Conservation (phyloP, 371 early-diverging fungal genomes). For the Basidiobolus meristosporus region DNA sequence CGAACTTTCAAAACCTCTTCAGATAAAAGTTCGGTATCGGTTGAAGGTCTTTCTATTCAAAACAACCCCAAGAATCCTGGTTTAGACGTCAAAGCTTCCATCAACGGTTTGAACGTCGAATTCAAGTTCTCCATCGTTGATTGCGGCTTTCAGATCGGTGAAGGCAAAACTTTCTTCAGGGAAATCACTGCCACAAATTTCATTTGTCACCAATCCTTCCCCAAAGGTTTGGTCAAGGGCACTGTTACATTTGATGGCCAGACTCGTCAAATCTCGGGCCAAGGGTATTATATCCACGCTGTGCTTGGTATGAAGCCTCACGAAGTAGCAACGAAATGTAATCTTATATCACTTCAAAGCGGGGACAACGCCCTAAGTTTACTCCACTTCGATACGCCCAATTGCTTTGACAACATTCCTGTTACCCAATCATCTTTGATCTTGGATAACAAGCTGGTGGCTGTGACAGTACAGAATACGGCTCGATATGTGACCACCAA, state of each 20-base stretch:
- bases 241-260: slow-evolving; percentile 46
- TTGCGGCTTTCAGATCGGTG: slow-evolving; percentile 62
- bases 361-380: slow-evolving; percentile 17
- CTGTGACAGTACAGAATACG: slow-evolving; percentile 53
- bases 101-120: slow-evolving; percentile 31
- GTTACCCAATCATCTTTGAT: slow-evolving; percentile 62
- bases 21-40: slow-evolving; percentile 55
- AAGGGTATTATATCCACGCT: slow-evolving; percentile 69
- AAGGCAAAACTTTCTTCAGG: slow-evolving; percentile 54
- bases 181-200: slow-evolving; percentile 29
- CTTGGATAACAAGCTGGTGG: slow-evolving; percentile 35
- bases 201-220: slow-evolving; percentile 65
- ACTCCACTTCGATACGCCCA: slow-evolving; percentile 60
- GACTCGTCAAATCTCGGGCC: slow-evolving; percentile 35
- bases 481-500: slow-evolving; percentile 21
- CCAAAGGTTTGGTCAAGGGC: slow-evolving; percentile 50
- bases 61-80: slow-evolving; percentile 31
- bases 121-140: slow-evolving; percentile 42
- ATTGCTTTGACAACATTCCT: slow-evolving; percentile 40
- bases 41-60: slow-evolving; percentile 40
- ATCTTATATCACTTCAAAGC: slow-evolving; percentile 43
- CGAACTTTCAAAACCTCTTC: slow-evolving; percentile 36
- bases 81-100: slow-evolving; percentile 22
- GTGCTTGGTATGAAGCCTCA: slow-evolving; percentile 73
- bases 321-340: slow-evolving; percentile 69